These are phyloP conservation scores for Fabrea salina DNA, from an alignment of 169 alveolate genomes.

Conservation along the genomic window DNA sequence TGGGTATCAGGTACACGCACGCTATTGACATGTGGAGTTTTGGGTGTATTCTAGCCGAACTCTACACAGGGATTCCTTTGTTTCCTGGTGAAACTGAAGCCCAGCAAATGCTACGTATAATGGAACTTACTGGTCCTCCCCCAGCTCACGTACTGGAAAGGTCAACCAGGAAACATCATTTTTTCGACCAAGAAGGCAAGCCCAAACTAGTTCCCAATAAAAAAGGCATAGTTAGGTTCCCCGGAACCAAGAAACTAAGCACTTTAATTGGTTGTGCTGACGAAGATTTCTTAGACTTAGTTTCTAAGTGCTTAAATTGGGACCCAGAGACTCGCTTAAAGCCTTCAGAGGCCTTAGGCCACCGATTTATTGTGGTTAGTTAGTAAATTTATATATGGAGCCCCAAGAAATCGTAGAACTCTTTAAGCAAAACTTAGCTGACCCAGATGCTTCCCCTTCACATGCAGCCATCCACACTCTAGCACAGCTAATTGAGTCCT, in stretches of 20 bases:
- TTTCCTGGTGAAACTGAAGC: conserved; percentile 78
- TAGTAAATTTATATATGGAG: too few species aligned
- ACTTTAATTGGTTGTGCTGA: conserved; percentile 49
- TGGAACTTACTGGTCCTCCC: conserved; percentile 10
- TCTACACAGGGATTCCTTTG: conserved; percentile 68
- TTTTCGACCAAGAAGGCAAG: not conserved
- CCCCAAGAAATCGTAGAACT: too few species aligned
- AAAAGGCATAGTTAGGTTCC: conserved; percentile 55
- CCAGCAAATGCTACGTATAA: conserved; percentile 62
- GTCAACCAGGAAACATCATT: not conserved
- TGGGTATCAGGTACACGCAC: conserved; percentile 65
- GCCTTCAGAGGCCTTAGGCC: conserved; percentile 69
- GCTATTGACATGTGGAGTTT: conserved; percentile 79
- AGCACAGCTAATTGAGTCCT: not conserved
- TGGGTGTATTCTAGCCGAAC: conserved; percentile 76
- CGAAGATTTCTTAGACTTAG: conserved; percentile 49
- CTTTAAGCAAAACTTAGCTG: too few species aligned
- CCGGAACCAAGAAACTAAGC: conserved; percentile 47
- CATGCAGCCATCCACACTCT: conserved; percentile 1
- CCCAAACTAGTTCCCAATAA: conserved; percentile 42
- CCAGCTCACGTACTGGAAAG: not conserved
- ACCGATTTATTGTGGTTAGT: too few species aligned
- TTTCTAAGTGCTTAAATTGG: conserved; percentile 68
- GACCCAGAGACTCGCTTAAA: conserved; percentile 65
- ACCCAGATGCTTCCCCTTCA: too few species aligned